Evolutionary conservation across 2,329 filamentous ascomycete species (phyloP), one percentile per base, ranked within the genome.

Genomic region (Aspergillus neoniger): DNA sequence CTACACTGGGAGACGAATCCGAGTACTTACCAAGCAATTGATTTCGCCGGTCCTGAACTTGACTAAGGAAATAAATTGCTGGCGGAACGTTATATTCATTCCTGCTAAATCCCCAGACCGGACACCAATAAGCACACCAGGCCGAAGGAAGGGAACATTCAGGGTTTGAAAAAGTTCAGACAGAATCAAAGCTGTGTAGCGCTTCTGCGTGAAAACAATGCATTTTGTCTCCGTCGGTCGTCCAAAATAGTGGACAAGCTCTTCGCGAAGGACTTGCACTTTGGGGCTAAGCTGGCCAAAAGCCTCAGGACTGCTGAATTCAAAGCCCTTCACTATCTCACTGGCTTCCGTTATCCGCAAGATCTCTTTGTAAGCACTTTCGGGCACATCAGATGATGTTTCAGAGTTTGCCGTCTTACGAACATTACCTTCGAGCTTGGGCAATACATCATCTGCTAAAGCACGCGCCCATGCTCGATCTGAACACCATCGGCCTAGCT

Each of bases 161-260:
- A 92, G 80, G 1, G 76, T 72, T 0, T 80, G 74, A 63, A 96
- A 89, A 0, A 96, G 79, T 47, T 89, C 86, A 1, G 84, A 80
- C 1, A 99, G 79, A 15, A 96, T 76, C 17, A 86, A 84, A 0
- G 93, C 94, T 0, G 92, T 94, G 64, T 90, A 86, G 43, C 92
- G 83, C 71, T 89, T 84, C 62, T 91, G 83, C 0, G 96, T 92
- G 74, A 99, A 98, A 0, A 98, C 85, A 58, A 99, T 96, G 70
- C 92, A 96, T 62, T 88, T 87, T 28, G 83, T 80, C 6, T 86
- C 81, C 1, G 81, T 82, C 2, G 80, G 76, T 2, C 81, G 75
- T 32, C 83, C 77, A 68, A 92, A 97, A 53, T 88, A 83, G 7
- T 85, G 74, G 3, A 75, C 72, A 1, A 98, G 80, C 58, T 87